A percentile compares a stretch with the other conserved stretches of the same genome.
Evolutionary conservation across 2,329 filamentous ascomycete species (phyloP).

Genomic region (Epichloe elymi): DNA sequence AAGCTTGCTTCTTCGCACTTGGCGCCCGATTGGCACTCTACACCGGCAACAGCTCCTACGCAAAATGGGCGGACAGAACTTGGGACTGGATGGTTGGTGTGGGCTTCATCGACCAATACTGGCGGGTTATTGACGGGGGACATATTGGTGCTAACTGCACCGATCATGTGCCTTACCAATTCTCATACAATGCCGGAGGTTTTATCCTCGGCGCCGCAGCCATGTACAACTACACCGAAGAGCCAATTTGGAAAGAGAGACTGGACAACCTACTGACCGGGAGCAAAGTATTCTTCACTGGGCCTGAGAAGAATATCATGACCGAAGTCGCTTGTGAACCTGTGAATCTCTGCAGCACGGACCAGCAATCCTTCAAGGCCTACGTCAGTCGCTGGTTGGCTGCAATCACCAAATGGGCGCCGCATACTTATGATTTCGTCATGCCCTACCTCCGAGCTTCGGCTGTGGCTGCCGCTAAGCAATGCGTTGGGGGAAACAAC

Average conservation of each 20-base stretch:
- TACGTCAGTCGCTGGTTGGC: constrained; percentile 50
- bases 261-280: constrained; percentile 43
- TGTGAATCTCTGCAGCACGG: constrained; percentile 45
- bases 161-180: constrained; percentile 46
- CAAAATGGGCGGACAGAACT: constrained; percentile 59
- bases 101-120: constrained; percentile 45
- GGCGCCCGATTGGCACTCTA: constrained; percentile 60
- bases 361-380: constrained; percentile 52
- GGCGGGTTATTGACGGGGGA: constrained; percentile 52
- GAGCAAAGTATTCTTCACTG: constrained; percentile 40
- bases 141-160: constrained; percentile 45
- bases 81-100: constrained; percentile 55
- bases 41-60: constrained; percentile 65
- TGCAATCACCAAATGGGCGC: constrained; percentile 48
- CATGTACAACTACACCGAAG: constrained; percentile 50
- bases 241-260: constrained; percentile 42
- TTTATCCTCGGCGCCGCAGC: constrained; percentile 54
- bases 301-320: constrained; percentile 42
- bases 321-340: constrained; percentile 53
- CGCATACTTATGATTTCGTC: constrained; percentile 39
- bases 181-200: constrained; percentile 55
- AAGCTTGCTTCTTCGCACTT: constrained; percentile 49
- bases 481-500: constrained; percentile 46
- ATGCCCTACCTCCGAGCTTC: constrained; percentile 41
- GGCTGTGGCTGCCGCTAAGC: constrained; percentile 41